Base-by-base conservation (phyloP, 352 stramenopile genomes). In the Proteromonas lacertae region DNA sequence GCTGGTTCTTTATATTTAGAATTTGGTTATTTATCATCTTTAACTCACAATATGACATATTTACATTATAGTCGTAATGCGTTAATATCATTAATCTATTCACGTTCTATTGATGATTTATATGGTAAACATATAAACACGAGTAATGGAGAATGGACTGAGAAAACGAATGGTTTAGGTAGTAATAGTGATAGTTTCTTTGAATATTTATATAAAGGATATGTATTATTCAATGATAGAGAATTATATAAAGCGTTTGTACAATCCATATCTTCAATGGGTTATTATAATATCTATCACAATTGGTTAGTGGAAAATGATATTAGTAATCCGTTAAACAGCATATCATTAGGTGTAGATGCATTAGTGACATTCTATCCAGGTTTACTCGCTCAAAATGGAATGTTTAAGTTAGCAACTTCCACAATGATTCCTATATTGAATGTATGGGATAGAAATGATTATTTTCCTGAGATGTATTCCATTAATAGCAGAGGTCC, bases 171-270 rank as follows among this genome's bases (percentile, higher is more conserved):
- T 4, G 58, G 71, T 24, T 74, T 91, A 35, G 76, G 75, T 20
- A 65, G 66, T 0, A 88, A 88, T 17, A 62, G 83, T 0, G 82
- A 97, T 53, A 91, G 70, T 31, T 95, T 84, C 48, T 92, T 89
- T 43, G 84, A 97, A 54, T 93, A 93, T 50, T 45, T 92, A 24
- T 47, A 92, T n/a, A 97, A 96, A 51, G 78, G 81, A 42, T 70
- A 90, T 45, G 54, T 92, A 24, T 50, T 93, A n/a, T 90, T 86
- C 48, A 26, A 10, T 10, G 5, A 10, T 28, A 10, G 5, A 10
- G 24, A 5, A 5, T 28, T 5, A 10, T 28, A 5, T 28, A 10
- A 5, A 28, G 10, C 5, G 5, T 10, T 10, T 10, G 24, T 28
- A 10, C 24, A 10, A 5, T 28, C 24, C 24, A n/a, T n/a, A n/a